Base-by-base conservation (phyloP, 257 asterid genomes). In the Prunella vulgaris region DNA sequence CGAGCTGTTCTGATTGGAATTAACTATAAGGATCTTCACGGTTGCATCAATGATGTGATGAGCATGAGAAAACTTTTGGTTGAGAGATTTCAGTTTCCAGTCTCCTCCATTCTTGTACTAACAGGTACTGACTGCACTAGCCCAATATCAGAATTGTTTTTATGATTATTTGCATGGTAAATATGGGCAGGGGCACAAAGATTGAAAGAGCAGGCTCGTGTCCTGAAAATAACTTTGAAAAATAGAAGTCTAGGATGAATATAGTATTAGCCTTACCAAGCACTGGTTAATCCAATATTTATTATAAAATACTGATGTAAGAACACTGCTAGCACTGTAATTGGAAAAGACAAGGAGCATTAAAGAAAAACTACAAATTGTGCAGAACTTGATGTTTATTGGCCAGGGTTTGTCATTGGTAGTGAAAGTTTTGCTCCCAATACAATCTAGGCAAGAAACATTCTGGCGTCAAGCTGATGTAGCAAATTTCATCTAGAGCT, bases 1-100 rank as follows among this genome's bases (percentile, higher is more conserved):
- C 83, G 87, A 30, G 96, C 97, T 18, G 68, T 90, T 76, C 75
- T 88, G 12, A 84, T 92, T 22, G 97, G 96, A 63, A 78, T 90
- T 37, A 82, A 74, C 77, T 90, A 88, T 81, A 70, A 72, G 59
- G 84, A 79, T 62, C 90, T 88, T 8, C 60, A 72, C 10, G 96
- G 97, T 18, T 85, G 95, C 73, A 59, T 88, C 69, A 86, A 84
- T 56, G 89, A 90, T 44, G 89, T 83, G 3, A 0, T 66, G 13
- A 33, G 12, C 71, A 90, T 90, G 88, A 79, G 49, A 66, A 60
- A 48, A 32, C 82, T 90, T 76, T 79, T 90, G 66, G 77, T 85
- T n/a, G 68, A 80, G 62, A 81, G 69, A 74, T 64, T 86, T 75
- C 83, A 80, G 32, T 90, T 90, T 56, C 96, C 90, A n/a, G 27